Base-by-base conservation (phyloP, 208 protist genomes). In the Leishmania tarentolae region DNA sequence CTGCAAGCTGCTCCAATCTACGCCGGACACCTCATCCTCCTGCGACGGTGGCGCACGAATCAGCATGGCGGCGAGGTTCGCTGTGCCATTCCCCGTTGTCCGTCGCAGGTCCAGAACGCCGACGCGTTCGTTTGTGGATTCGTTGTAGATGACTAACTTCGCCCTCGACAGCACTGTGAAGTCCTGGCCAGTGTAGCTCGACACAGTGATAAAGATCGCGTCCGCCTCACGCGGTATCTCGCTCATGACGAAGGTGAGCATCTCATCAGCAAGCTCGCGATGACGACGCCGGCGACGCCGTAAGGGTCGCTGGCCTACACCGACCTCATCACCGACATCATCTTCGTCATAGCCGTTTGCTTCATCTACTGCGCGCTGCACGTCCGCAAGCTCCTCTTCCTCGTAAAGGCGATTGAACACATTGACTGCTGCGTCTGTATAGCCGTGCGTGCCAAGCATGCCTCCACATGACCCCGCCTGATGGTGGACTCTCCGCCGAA, bases 101-200 rank as follows among this genome's bases (percentile, higher is more conserved):
- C 65, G 75, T 78, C 89, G 85, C 50, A 97, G 63, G 71, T 94
- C 87, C 52, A 97, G 87, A n/a, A 78, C 59, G 17, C 91, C 90
- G 17, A 95, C 88, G 1, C 83, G 74, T 79, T 95, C 85, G 31
- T 91, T 87, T 47, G 86, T 91, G 42, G 88, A 90, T 76, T 94
- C 92, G 76, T 95, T 95, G 61, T 94, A 80, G 40, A 97, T 70
- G 59, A 89, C 78, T 69, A 91, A 76, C 77, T 84, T 84, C 24
- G 84, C 91, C 9, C 69, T 59, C 7, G 85, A 83, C 15, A 95
- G 80, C 21, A 82, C 46, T 3, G 87, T 90, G 78, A 95, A 95
- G 81, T 95, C 88, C 9, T 88, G 85, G 42, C 91, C 91, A 19
- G 83, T 94, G 90, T 97, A 95, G 86, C 91, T 95, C 50, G 90